Evolutionary conservation across 2,329 filamentous ascomycete genomes (phyloP).

Genomic region (Daldinia sp.): DNA sequence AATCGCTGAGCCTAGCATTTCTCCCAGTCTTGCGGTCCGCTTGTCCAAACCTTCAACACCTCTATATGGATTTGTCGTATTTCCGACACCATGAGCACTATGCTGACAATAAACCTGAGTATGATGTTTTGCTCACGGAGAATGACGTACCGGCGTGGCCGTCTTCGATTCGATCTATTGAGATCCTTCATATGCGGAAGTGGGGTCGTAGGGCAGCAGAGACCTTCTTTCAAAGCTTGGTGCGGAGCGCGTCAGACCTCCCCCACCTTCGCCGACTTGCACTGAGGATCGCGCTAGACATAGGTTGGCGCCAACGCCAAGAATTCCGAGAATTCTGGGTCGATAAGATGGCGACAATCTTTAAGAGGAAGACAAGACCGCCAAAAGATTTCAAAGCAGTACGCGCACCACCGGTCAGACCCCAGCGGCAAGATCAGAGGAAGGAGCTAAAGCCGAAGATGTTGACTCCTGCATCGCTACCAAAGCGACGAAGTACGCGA

Average conservation of each 20-base stretch:
- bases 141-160: slow-evolving; percentile 84
- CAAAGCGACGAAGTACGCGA: slow-evolving; percentile 50
- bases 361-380: slow-evolving; percentile 54
- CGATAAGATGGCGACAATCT: slow-evolving; percentile 74
- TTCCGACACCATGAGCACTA: slow-evolving; percentile 76
- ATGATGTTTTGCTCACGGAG: slow-evolving; percentile 73
- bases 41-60: slow-evolving; percentile 77
- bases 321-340: slow-evolving; percentile 84
- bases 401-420: slow-evolving; percentile 13
- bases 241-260: slow-evolving; percentile 76
- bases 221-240: slow-evolving; percentile 82
- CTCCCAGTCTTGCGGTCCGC: slow-evolving; percentile 72
- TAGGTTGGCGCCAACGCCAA: slow-evolving; percentile 84
- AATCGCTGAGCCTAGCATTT: slow-evolving; percentile 81
- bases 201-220: slow-evolving; percentile 78
- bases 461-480: slow-evolving; percentile 3
- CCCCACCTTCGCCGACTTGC: slow-evolving; percentile 75
- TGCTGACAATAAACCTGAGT: slow-evolving; percentile 80
- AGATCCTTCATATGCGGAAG: slow-evolving; percentile 81
- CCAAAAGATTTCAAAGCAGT: slow-evolving; percentile 38
- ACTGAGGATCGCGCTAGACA: slow-evolving; percentile 82
- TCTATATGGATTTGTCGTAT: slow-evolving; percentile 84
- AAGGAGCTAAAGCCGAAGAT: slow-evolving; percentile 17
- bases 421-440: background rate
- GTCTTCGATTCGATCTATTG: slow-evolving; percentile 73